Conservation (phyloP, 2,329 filamentous ascomycete species). For the Aureobasidium subglaciale region DNA sequence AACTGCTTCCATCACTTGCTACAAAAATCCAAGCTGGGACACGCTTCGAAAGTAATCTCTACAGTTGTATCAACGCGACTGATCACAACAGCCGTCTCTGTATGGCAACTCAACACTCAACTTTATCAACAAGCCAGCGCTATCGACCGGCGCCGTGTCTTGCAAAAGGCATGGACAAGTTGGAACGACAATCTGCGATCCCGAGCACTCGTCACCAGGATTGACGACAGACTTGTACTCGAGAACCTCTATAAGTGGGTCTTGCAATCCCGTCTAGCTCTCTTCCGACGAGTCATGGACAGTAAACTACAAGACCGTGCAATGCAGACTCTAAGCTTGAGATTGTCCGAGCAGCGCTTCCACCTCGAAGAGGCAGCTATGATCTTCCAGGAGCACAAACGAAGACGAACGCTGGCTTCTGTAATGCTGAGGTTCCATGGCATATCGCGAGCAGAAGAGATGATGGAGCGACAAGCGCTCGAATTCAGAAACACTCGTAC, state of each 20-base stretch:
- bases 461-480: conserved; percentile 31
- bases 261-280: conserved; percentile 40
- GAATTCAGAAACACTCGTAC: conserved; percentile 37
- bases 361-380: conserved; percentile 13
- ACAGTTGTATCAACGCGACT: neutral
- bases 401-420: conserved; percentile 22
- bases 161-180: conserved; percentile 51
- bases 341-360: conserved; percentile 16
- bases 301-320: conserved; percentile 20
- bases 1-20: neutral
- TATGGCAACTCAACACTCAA: conserved; percentile 42
- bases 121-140: conserved; percentile 38
- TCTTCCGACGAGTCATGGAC: conserved; percentile 33
- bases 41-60: neutral
- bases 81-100: conserved; percentile 38
- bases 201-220: conserved; percentile 44
- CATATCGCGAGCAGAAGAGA: conserved; percentile 26
- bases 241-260: conserved; percentile 56
- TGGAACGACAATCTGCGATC: conserved; percentile 58
- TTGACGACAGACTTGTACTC: conserved; percentile 49
- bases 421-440: conserved; percentile 26
- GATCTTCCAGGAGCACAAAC: conserved; percentile 23
- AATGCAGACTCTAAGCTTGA: conserved; percentile 17
- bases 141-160: conserved; percentile 45
- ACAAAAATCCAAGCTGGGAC: neutral